Evolutionary conservation across 495 filamentous ascomycete genomes (phyloP).

Genomic region (Cercophora sp.): DNA sequence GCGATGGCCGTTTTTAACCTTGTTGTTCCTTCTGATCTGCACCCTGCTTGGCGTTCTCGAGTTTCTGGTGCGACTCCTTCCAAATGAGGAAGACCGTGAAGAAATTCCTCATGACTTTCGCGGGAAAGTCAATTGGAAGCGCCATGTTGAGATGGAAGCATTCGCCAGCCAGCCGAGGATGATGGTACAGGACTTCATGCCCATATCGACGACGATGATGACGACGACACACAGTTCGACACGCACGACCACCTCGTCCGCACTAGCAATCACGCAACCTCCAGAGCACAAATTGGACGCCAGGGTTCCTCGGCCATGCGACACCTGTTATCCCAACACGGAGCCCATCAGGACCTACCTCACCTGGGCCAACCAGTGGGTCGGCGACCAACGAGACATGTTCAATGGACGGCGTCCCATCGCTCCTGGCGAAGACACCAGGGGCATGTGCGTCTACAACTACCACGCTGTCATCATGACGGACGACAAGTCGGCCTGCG

Average conservation of each 20-base stretch:
- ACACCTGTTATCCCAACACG: conserved; percentile 2
- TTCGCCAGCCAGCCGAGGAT: too few relatives aligned
- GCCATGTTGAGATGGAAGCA: too few relatives aligned
- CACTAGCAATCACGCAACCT: neutral
- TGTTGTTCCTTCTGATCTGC: neutral
- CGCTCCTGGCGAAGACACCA: neutral
- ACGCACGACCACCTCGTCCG: too few relatives aligned
- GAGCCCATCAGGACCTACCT: neutral
- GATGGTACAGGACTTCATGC: too few relatives aligned
- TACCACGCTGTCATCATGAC: conserved; percentile 3
- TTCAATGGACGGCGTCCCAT: neutral
- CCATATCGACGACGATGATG: too few relatives aligned
- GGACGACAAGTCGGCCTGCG: neutral
- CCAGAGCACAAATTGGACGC: too few relatives aligned
- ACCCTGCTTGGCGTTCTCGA: neutral
- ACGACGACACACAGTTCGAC: too few relatives aligned
- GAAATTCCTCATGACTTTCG: neutral
- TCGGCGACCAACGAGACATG: neutral
- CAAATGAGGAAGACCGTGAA: neutral
- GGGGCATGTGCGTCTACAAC: neutral
- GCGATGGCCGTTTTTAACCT: neutral
- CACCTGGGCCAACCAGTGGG: neutral
- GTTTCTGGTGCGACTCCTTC: neutral
- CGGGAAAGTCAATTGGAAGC: too few relatives aligned
- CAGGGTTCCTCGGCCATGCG: too few relatives aligned